phyloP scores from a whole-genome alignment of 2,329 filamentous ascomycete genomes.

The Alternaria ventricosa region DNA sequence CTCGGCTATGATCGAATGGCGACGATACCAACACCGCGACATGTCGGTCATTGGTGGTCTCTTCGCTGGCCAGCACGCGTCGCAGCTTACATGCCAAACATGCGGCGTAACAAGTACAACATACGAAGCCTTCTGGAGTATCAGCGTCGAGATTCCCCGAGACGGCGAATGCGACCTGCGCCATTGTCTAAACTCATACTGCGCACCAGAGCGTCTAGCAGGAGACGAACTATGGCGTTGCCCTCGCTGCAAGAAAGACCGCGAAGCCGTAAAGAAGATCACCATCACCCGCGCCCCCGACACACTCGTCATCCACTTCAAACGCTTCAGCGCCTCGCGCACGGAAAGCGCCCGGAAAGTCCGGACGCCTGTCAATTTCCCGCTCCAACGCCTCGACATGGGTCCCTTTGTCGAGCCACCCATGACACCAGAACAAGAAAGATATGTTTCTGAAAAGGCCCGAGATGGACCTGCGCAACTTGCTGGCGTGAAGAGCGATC shows the following conservation, averaged over 20 bases:
- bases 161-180: slow-evolving; percentile 66
- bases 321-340: slow-evolving; percentile 68
- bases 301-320: slow-evolving; percentile 78
- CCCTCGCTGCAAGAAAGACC: slow-evolving; percentile 72
- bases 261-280: slow-evolving; percentile 72
- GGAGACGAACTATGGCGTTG: slow-evolving; percentile 76
- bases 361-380: slow-evolving; percentile 75
- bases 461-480: slow-evolving; percentile 36
- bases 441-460: slow-evolving; percentile 41
- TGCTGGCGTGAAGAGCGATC: slow-evolving; percentile 47
- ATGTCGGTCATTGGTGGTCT: slow-evolving; percentile 78
- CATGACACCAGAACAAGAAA: slow-evolving; percentile 46
- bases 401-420: slow-evolving; percentile 65
- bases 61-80: slow-evolving; percentile 76
- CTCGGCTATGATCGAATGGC: slow-evolving; percentile 78
- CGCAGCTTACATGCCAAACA: slow-evolving; percentile 65
- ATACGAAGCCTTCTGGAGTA: slow-evolving; percentile 73
- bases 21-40: slow-evolving; percentile 71
- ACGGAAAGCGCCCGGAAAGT: slow-evolving; percentile 69
- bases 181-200: slow-evolving; percentile 74
- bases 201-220: slow-evolving; percentile 69
- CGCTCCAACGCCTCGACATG: slow-evolving; percentile 72
- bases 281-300: slow-evolving; percentile 80
- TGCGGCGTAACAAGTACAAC: slow-evolving; percentile 70
- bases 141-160: slow-evolving; percentile 73